These are phyloP conservation scores for Hypoxylon lienhwacheense DNA, from an alignment of 495 filamentous ascomycete species.

Conservation along the genomic window DNA sequence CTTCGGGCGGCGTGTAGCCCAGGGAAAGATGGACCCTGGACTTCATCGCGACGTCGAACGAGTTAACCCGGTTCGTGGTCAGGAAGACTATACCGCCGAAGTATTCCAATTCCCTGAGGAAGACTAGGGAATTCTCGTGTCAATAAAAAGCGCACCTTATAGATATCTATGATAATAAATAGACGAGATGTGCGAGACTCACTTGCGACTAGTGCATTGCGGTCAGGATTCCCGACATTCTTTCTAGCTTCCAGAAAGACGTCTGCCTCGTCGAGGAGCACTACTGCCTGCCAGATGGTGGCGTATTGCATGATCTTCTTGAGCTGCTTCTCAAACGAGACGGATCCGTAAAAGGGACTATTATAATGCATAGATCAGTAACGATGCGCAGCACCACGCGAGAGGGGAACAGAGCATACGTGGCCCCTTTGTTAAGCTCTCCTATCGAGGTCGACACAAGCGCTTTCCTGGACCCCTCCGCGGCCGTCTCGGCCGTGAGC, in stretches of 20 bases:
- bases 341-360: constrained; percentile 25
- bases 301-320: constrained; percentile 77
- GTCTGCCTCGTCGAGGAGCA: constrained; percentile 55
- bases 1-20: constrained; percentile 37
- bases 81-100: constrained; percentile 52
- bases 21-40: constrained; percentile 52
- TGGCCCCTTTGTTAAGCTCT: constrained; percentile 28
- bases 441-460: constrained; percentile 36
- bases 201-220: constrained; percentile 50
- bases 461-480: constrained; percentile 32
- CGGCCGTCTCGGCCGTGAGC: constrained; percentile 51
- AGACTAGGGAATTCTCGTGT: constrained; percentile 59
- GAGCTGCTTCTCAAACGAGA: constrained; percentile 66
- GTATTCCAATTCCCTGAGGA: constrained; percentile 51
- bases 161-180: background rate
- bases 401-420: constrained; percentile 4
- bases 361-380: constrained; percentile 42
- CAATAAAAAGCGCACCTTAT: constrained; percentile 55
- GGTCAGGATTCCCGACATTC: constrained; percentile 39
- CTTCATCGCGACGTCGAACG: constrained; percentile 60
- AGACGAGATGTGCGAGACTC: constrained; percentile 3
- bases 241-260: constrained; percentile 50
- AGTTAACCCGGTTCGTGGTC: constrained; percentile 54
- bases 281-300: constrained; percentile 52
- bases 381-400: background rate